A percentile compares a stretch with the other conserved stretches of the same genome.
Evolutionary conservation across 345 rosid genomes (phyloP).

Genomic region (Barbarea vulgaris): DNA sequence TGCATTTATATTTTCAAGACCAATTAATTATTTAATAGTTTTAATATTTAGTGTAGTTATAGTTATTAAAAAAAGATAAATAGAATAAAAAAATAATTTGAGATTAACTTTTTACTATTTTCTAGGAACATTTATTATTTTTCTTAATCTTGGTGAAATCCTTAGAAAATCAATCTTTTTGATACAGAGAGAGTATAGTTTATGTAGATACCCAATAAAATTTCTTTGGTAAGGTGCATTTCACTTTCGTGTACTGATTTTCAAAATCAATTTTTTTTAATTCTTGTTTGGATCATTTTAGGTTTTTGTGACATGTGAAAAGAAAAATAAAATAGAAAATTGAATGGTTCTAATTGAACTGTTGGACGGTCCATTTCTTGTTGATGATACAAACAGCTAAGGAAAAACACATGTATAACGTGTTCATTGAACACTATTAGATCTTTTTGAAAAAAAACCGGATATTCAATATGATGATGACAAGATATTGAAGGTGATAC

Average conservation of each 20-base stretch:
- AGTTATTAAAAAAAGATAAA: too few relatives aligned
- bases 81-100: too few relatives aligned
- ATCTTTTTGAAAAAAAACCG: background rate
- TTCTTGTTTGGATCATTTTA: constrained; percentile 3
- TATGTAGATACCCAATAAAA: too few relatives aligned
- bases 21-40: too few relatives aligned
- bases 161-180: too few relatives aligned
- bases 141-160: too few relatives aligned
- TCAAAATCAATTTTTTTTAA: constrained; percentile 7
- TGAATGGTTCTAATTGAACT: constrained; percentile 30
- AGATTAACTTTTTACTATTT: too few relatives aligned
- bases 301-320: constrained; percentile 21
- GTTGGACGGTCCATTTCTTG: constrained; percentile 41
- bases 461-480: constrained; percentile 24
- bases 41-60: too few relatives aligned
- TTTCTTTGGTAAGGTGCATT: background rate
- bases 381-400: constrained; percentile 25
- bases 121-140: too few relatives aligned
- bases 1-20: too few relatives aligned
- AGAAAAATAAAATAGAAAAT: background rate
- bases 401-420: constrained; percentile 33
- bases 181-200: too few relatives aligned
- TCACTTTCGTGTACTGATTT: constrained; percentile 28
- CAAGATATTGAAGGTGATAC: constrained; percentile 8
- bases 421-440: constrained; percentile 1